Evolutionary conservation across 345 rosid genomes (phyloP).

Genomic region (Brassica cretica): DNA sequence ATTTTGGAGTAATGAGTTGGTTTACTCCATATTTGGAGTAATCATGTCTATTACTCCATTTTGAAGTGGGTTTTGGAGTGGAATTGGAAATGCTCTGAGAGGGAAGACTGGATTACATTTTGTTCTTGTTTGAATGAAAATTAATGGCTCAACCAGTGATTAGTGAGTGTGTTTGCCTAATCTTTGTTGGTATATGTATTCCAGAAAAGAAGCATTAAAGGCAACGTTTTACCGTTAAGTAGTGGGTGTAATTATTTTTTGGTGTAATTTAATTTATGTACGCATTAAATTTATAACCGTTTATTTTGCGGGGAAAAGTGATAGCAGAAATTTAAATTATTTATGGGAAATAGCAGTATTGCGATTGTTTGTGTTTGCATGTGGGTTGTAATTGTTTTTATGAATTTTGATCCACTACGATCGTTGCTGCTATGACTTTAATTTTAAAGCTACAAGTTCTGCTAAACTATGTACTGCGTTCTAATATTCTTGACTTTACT

Average conservation of each 20-base stretch:
- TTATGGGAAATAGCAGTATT: not conserved
- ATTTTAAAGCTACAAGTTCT: not conserved
- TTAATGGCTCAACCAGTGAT: not conserved
- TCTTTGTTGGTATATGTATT: not conserved
- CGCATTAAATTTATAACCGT: constrained; percentile 6
- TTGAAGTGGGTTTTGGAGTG: too few relatives aligned
- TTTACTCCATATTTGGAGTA: too few relatives aligned
- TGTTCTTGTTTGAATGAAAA: not conserved
- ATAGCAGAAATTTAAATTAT: not conserved
- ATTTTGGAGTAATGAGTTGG: too few relatives aligned
- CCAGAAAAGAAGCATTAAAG: not conserved
- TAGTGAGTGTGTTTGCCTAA: not conserved
- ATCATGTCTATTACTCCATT: too few relatives aligned
- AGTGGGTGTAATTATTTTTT: not conserved
- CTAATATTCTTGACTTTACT: not conserved
- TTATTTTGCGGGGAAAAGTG: not conserved
- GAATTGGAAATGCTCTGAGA: too few relatives aligned
- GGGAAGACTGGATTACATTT: not conserved
- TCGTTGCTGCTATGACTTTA: not conserved
- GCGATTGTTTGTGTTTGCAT: constrained; percentile 24
- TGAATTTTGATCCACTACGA: not conserved
- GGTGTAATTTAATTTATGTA: not conserved
- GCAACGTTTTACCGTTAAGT: not conserved
- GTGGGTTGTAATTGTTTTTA: not conserved
- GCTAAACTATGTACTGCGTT: not conserved